Evolutionary conservation across 495 filamentous ascomycete genomes (phyloP).

Genomic region (Aspergillus hancockii): DNA sequence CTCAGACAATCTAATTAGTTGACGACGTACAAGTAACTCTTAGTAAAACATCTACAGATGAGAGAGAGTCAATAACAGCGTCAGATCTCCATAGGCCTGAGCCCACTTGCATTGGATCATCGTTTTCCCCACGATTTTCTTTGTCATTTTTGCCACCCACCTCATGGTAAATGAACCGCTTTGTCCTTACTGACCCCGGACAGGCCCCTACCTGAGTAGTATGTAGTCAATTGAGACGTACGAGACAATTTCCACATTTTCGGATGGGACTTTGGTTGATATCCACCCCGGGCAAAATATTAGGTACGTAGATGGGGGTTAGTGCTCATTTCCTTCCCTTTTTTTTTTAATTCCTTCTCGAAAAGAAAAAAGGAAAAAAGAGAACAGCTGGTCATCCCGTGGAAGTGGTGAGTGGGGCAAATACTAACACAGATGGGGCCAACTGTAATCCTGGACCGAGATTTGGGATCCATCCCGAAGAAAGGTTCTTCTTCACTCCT

Average conservation of each 20-base stretch:
- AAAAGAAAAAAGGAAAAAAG: neutral
- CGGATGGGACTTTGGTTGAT: no score
- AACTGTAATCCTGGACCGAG: conserved; percentile 7
- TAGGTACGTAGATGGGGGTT: neutral
- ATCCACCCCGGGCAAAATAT: no score
- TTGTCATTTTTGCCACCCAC: neutral
- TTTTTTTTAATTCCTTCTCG: neutral
- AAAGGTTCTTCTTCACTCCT: neutral
- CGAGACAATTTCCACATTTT: no score
- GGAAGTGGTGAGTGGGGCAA: conserved; percentile 4
- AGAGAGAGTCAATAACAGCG: neutral
- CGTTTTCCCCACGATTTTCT: neutral
- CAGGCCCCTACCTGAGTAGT: no score
- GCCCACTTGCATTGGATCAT: neutral
- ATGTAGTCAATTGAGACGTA: no score
- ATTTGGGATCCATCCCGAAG: neutral
- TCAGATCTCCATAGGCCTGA: neutral
- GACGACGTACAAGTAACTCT: no score
- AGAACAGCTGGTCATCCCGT: neutral
- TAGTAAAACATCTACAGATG: neutral
- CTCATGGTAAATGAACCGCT: no score
- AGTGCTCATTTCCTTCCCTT: no score
- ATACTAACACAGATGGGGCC: conserved; percentile 1
- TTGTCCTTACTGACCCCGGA: no score
- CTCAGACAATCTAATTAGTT: neutral